Percentiles rank a stretch among this genome's conserved stretches.
Conservation (phyloP, 2,329 filamentous ascomycete genomes). For the Aureobasidium sp. region DNA sequence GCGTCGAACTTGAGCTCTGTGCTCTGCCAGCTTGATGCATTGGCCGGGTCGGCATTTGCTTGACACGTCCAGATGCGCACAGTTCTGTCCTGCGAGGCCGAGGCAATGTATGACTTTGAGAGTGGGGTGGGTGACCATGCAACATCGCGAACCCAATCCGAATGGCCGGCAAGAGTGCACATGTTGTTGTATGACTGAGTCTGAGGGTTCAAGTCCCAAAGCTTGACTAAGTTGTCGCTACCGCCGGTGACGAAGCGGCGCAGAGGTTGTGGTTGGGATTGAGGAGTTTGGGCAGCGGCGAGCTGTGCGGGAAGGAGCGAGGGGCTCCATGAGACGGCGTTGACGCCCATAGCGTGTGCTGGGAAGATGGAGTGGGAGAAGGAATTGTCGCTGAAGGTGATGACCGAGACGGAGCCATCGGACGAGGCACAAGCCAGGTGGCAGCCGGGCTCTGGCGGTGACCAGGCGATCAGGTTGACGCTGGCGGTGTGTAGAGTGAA, state of each 20-base stretch:
- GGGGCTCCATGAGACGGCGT: conserved; percentile 92
- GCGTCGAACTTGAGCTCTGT: conserved; percentile 84
- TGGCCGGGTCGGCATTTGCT: conserved; percentile 31
- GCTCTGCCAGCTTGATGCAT: conserved; percentile 67
- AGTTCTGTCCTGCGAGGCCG: conserved; percentile 91
- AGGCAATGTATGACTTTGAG: conserved; percentile 94
- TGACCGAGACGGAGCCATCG: conserved; percentile 85
- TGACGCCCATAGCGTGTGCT: conserved; percentile 89
- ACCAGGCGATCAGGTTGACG: conserved; percentile 95
- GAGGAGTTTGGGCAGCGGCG: conserved; percentile 56
- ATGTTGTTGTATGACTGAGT: conserved; percentile 33
- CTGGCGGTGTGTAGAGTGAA: conserved; percentile 90
- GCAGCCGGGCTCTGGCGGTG: conserved; percentile 93
- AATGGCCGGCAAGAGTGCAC: conserved; percentile 69
- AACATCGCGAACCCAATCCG: conserved; percentile 96
- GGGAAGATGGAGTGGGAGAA: conserved; percentile 86
- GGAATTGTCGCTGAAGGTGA: conserved; percentile 94
- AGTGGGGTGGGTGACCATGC: conserved; percentile 94
- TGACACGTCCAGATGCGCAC: conserved; percentile 85
- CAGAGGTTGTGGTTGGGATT: conserved; percentile 44
- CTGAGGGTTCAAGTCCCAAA: conserved; percentile 72
- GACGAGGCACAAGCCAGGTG: conserved; percentile 90
- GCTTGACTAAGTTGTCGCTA: conserved; percentile 86
- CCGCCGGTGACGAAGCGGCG: conserved; percentile 90
- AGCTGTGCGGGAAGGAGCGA: conserved; percentile 77